Conservation (phyloP, 1,139 yeast genomes). For the Suhomyces chickasaworum region DNA sequence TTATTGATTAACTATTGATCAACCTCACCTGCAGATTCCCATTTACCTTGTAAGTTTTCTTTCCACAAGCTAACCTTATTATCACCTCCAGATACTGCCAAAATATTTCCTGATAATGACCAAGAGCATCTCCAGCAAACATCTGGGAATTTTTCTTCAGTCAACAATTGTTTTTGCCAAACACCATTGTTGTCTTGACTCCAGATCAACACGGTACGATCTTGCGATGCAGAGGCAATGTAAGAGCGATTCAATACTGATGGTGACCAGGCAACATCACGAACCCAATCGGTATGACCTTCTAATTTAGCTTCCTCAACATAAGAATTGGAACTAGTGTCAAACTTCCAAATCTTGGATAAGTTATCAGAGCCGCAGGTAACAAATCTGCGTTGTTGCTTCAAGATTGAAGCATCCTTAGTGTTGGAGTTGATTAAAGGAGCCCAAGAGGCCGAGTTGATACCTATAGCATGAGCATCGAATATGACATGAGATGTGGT, state of each 20-base stretch:
- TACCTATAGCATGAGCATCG: slow-evolving; percentile 91
- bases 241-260: slow-evolving; percentile 82
- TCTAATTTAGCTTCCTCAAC: slow-evolving; percentile 73
- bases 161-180: slow-evolving; percentile 81
- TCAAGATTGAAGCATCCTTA: slow-evolving; percentile 35
- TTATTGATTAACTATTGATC: slow-evolving; percentile 85
- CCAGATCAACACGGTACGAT: slow-evolving; percentile 93
- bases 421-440: slow-evolving; percentile 52
- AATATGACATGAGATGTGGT: slow-evolving; percentile 66
- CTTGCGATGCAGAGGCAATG: slow-evolving; percentile 98
- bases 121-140: slow-evolving; percentile 98
- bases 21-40: slow-evolving; percentile 97
- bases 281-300: slow-evolving; percentile 97
- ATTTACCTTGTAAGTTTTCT: slow-evolving; percentile 87
- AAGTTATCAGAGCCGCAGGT: slow-evolving; percentile 95
- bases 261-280: slow-evolving; percentile 99
- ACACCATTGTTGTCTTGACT: slow-evolving; percentile 65
- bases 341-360: slow-evolving; percentile 86
- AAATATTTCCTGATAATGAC: slow-evolving; percentile 93
- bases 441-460: slow-evolving; percentile 95
- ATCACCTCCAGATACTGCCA: slow-evolving; percentile 96
- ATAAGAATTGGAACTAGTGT: slow-evolving; percentile 58
- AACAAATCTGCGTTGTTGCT: slow-evolving; percentile 62
- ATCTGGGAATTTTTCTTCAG: slow-evolving; percentile 86
- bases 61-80: slow-evolving; percentile 96